Evolutionary conservation across 257 asterid species (phyloP), one percentile per base, ranked within the genome.

Genomic region (Jacaranda mimosifolia): DNA sequence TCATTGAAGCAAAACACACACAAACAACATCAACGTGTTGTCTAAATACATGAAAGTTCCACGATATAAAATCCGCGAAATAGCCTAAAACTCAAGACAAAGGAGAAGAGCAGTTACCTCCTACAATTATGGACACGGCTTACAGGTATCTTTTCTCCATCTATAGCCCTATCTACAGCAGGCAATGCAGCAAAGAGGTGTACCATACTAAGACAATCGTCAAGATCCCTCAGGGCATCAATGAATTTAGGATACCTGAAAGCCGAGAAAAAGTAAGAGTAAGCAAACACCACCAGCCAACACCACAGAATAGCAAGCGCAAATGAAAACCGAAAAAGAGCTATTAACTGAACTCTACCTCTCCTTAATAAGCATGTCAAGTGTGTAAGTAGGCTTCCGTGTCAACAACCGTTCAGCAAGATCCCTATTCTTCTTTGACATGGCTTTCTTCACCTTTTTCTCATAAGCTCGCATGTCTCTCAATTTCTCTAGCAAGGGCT

Each of bases 111-210:
- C 15, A 68, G 19, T 21, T 21, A 94, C 99, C 99, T 95, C 86
- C 99, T 81, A 86, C 98, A 96, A 64, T 89, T 85, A 79, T 93
- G 99, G 77, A 96, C 87, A 42, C 91, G 89, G 63, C 77, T 76
- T 4, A 91, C 99, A 36, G 93, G 91, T 76, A 96, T 91, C 84
- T 91, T 91, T 77, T 90, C 97, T 78, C 96, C 96, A 52, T 89
- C 91, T 0, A 85, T 86, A 46, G 94, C 91, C 79, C 90, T 91
- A 68, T 91, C 97, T 14, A 88, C 90, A 13, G 98, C 95, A 73
- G 99, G 99, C 89, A 96, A 88, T 71, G 99, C 94, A 79, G 99
- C 97, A 89, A 96, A 96, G 1, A 96, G 90, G 73, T 96, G 99
- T 55, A 96, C 97, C 97, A 93, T 91, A 64, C 96, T 91, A 74